Evolutionary conservation across 176 grass and related monocot species (phyloP), one percentile per base, ranked within the genome.

Genomic region (Bromus sterilis): DNA sequence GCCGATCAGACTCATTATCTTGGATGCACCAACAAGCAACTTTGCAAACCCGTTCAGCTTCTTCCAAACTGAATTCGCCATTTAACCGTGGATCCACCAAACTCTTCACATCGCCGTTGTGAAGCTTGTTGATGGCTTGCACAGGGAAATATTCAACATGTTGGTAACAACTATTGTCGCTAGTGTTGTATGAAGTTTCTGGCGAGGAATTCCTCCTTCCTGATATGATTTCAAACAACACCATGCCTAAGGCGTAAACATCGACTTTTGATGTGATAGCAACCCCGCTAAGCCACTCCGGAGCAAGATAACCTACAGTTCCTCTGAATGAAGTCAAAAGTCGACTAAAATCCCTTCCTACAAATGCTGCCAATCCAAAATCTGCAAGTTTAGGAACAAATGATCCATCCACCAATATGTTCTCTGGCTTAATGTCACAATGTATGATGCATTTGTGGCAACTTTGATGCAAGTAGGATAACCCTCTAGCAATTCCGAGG

Each of bases 351-450:
- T 71, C 39, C 39, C 67, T 71, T 71, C 67, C 67, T 3, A 71
- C 67, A 7, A 26, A 71, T 0, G 39, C 1, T 16, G 67, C 89
- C 75, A 94, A 46, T 6, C 92, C 92, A 34, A 94, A 94, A 7
- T 94, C 92, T 15, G 92, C 83, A 59, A 91, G 70, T 78, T 94
- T 91, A 11, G 89, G 83, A 75, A 35, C 34, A 53, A 94, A 81
- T n/a, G 83, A 82, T 4, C 29, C 46, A 20, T 94, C 80, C 0
- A 86, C 46, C n/a, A 86, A 49, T 81, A 86, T 76, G 30, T 86
- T 86, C 13, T 81, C 43, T 44, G 36, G 92, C 20, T 94, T 94
- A 67, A 94, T 76, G 25, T 94, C 89, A 6, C 86, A 91, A 2
- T 91, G 92, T 46, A 94, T 86, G 12, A 71, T 71, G 67, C 36